Evolutionary conservation across 495 filamentous ascomycete genomes (phyloP).

Genomic region (Corynascus novoguineensis): DNA sequence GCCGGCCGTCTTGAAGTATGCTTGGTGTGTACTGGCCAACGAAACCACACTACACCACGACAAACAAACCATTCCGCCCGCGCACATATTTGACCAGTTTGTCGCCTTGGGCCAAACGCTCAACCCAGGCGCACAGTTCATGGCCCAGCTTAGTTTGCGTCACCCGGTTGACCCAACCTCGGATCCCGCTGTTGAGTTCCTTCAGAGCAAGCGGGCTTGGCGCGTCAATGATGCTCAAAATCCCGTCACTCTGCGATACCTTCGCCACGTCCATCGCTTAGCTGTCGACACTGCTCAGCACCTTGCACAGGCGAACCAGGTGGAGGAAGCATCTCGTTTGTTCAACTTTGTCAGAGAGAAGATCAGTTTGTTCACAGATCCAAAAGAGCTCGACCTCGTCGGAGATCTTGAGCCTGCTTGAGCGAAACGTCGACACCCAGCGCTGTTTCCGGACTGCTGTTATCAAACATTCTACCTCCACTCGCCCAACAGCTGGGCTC

Average conservation of each 20-base stretch:
- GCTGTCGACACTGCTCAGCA: conserved; percentile 27
- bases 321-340: conserved; percentile 16
- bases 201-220: conserved; percentile 9
- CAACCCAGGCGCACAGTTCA: conserved; percentile 10
- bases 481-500: no score
- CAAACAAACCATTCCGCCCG: conserved; percentile 28
- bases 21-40: conserved; percentile 33
- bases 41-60: conserved; percentile 31
- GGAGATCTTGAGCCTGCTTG: background rate
- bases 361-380: background rate
- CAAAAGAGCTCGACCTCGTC: background rate
- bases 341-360: conserved; percentile 10
- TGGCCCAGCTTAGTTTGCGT: conserved; percentile 39
- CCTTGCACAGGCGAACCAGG: conserved; percentile 17
- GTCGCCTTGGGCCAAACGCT: conserved; percentile 26
- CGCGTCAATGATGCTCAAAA: background rate
- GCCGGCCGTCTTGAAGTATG: conserved; percentile 5
- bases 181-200: conserved; percentile 31
- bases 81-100: conserved; percentile 37
- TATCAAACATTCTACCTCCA: background rate
- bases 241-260: background rate
- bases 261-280: conserved; percentile 13
- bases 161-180: conserved; percentile 38
- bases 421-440: background rate
- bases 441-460: background rate